phyloP scores from a whole-genome alignment of 2,329 filamentous ascomycete species.

The Aspergillus thermomutatus region DNA sequence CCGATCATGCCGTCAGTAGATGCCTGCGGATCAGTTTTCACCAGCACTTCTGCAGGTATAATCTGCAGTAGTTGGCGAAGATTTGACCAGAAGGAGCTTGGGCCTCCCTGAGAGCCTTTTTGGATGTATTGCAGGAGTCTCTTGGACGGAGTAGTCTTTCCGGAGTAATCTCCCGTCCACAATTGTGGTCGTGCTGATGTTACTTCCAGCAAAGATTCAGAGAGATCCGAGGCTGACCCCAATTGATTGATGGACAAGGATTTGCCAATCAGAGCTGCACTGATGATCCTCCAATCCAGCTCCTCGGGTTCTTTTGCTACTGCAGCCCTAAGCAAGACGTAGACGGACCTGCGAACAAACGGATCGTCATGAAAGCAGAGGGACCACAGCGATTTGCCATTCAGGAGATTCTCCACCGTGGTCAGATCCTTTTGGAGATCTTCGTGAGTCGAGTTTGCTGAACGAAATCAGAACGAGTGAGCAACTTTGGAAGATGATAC shows the following conservation, averaged over 20 bases:
- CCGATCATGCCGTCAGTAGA: conserved; percentile 21
- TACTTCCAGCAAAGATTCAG: conserved; percentile 63
- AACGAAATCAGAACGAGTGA: conserved; percentile 11
- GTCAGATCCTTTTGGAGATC: conserved; percentile 60
- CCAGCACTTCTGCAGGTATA: conserved; percentile 51
- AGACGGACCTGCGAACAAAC: conserved; percentile 56
- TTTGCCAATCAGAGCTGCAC: conserved; percentile 68
- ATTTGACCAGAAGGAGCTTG: conserved; percentile 68
- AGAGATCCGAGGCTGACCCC: conserved; percentile 69
- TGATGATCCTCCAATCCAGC: conserved; percentile 63
- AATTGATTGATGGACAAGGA: conserved; percentile 69
- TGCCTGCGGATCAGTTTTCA: conserved; percentile 22
- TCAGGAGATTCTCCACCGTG: conserved; percentile 65
- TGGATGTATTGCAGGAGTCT: conserved; percentile 70
- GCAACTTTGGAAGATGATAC: not conserved
- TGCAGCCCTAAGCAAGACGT: conserved; percentile 52
- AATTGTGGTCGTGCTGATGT: conserved; percentile 64
- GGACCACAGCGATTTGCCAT: conserved; percentile 59
- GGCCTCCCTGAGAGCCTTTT: conserved; percentile 78
- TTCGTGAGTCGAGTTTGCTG: conserved; percentile 32
- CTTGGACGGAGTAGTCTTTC: conserved; percentile 54
- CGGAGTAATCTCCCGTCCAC: conserved; percentile 67
- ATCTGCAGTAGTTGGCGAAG: conserved; percentile 59
- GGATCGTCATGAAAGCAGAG: conserved; percentile 56
- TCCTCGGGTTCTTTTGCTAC: conserved; percentile 46